These are phyloP conservation scores for Chytriomyces sp. DNA, from an alignment of 192 early-diverging fungal species.

Conservation along the genomic window DNA sequence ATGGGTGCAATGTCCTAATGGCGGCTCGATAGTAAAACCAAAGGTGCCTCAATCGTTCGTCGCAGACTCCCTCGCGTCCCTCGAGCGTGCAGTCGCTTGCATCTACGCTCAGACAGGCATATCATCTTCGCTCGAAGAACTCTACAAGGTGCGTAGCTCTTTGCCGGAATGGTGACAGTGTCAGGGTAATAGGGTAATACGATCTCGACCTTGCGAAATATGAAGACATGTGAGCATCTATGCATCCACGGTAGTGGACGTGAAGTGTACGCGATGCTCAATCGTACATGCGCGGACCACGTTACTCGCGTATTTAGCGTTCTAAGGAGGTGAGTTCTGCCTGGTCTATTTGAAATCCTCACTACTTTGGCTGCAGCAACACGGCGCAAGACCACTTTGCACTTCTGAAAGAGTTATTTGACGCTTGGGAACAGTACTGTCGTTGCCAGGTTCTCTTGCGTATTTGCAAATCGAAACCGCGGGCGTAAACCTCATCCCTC, in stretches of 20 bases:
- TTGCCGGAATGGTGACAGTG: not conserved
- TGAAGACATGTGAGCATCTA: not conserved
- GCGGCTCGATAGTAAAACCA: not conserved
- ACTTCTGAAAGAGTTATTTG: not conserved
- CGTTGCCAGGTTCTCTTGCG: too few species aligned
- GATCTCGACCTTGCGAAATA: too few species aligned
- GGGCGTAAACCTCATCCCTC: too few species aligned
- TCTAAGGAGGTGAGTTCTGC: not conserved
- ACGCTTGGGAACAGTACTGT: not conserved
- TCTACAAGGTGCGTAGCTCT: not conserved
- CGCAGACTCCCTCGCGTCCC: not conserved
- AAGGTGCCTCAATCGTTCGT: slow-evolving; percentile 6
- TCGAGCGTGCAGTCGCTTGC: not conserved
- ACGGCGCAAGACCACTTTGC: too few species aligned
- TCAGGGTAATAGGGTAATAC: too few species aligned
- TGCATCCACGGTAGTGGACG: not conserved
- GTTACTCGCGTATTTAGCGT: not conserved
- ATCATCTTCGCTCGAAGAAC: not conserved
- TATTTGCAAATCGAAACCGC: too few species aligned
- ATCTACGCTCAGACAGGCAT: not conserved
- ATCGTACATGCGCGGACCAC: not conserved
- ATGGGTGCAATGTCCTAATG: not conserved
- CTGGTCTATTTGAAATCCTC: too few species aligned
- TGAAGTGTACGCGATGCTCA: not conserved
- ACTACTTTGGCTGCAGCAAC: too few species aligned